A percentile compares a stretch with the other conserved stretches of the same genome.
Evolutionary conservation across 305 asterid species (phyloP).

Genomic region (Fraxinus albicans): DNA sequence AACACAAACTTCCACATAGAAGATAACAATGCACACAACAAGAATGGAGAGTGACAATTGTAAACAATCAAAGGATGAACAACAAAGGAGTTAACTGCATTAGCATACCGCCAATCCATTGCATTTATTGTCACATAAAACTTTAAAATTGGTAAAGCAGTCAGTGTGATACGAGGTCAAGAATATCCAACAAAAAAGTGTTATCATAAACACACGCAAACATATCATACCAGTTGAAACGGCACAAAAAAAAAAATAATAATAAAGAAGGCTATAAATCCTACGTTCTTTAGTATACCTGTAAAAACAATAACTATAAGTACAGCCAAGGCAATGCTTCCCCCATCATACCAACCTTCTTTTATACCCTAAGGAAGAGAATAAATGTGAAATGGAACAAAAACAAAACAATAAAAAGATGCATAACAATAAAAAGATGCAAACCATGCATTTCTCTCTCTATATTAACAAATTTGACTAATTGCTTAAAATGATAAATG

Average conservation of each 20-base stretch:
- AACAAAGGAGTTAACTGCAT: not conserved
- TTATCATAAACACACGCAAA: not conserved
- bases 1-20: not conserved
- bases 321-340: constrained; percentile 93
- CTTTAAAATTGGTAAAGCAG: not conserved
- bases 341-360: constrained; percentile 99
- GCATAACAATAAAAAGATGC: constrained; percentile 29
- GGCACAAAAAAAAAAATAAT: not conserved
- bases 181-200: not conserved
- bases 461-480: not conserved
- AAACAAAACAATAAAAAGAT: constrained; percentile 53
- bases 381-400: constrained; percentile 31
- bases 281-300: constrained; percentile 40
- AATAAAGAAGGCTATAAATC: not conserved
- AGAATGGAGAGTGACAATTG: not conserved
- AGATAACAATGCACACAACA: not conserved
- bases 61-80: not conserved
- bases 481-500: not conserved
- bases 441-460: constrained; percentile 7
- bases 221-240: not conserved
- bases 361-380: constrained; percentile 60
- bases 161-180: not conserved
- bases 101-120: not conserved
- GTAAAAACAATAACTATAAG: constrained; percentile 78
- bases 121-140: not conserved